Percentiles rank a stretch among this genome's conserved stretches.
phyloP scores from a whole-genome alignment of 768 basidiomycete species.

The Clavaria fumosa region DNA sequence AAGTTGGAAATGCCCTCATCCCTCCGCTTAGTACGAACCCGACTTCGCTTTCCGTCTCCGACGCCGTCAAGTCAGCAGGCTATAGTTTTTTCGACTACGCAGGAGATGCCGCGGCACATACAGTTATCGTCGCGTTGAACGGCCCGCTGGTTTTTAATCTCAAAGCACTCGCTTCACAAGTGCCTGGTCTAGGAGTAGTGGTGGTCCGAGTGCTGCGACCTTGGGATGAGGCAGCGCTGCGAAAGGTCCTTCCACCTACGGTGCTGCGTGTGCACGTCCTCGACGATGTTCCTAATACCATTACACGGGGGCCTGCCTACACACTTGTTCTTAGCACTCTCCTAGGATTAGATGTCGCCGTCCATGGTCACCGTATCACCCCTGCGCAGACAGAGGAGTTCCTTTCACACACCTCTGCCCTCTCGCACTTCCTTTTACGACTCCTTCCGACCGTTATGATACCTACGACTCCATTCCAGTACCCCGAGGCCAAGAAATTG shows the following conservation, averaged over 20 bases:
- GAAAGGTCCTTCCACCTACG: slow-evolving; percentile 39
- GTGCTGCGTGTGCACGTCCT: slow-evolving; percentile 52
- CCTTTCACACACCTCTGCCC: slow-evolving; percentile 26
- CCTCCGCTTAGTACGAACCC: slow-evolving; percentile 21
- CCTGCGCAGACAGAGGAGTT: slow-evolving; percentile 41
- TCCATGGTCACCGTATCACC: slow-evolving; percentile 43
- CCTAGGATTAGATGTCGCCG: slow-evolving; percentile 22
- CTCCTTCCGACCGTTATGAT: slow-evolving; percentile 19
- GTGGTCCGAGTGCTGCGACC: slow-evolving; percentile 70
- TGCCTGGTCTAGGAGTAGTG: slow-evolving; percentile 45
- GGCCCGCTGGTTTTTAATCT: slow-evolving; percentile 58
- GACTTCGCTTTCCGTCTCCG: slow-evolving; percentile 22
- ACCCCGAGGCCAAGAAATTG: slow-evolving; percentile 39
- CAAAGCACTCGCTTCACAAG: slow-evolving; percentile 30
- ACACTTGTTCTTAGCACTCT: slow-evolving; percentile 54
- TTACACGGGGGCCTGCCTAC: slow-evolving; percentile 50
- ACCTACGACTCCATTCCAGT: slow-evolving; percentile 27
- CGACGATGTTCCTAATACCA: slow-evolving; percentile 56
- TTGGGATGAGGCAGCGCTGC: slow-evolving; percentile 60
- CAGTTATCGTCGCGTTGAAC: slow-evolving; percentile 59
- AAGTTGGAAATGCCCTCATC: slow-evolving; percentile 42
- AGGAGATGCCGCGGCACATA: slow-evolving; percentile 47
- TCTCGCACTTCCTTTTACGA: slow-evolving; percentile 25
- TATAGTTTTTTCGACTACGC: slow-evolving; percentile 65
- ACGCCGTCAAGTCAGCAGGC: slow-evolving; percentile 40